Conservation (phyloP, 2,329 filamentous ascomycete genomes). For the Tolypocladium amazonense region DNA sequence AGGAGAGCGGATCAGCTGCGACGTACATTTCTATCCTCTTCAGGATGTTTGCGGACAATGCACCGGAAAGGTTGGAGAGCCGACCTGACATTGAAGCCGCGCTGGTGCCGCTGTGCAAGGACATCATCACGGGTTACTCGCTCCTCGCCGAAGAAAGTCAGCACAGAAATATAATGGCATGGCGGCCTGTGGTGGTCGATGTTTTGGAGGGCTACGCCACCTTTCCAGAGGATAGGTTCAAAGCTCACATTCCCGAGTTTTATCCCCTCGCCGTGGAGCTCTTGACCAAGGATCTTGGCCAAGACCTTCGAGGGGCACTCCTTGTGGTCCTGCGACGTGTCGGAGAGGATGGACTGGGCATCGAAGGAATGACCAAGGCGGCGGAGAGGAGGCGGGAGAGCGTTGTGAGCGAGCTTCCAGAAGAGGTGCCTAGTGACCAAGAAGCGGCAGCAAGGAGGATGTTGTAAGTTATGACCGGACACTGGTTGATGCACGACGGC, state of each 20-base stretch:
- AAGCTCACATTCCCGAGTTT: conserved; percentile 68
- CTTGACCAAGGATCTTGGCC: conserved; percentile 67
- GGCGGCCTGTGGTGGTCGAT: conserved; percentile 93
- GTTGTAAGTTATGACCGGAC: conserved; percentile 13
- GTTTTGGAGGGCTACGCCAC: conserved; percentile 86
- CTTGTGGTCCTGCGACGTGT: conserved; percentile 70
- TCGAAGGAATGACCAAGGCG: conserved; percentile 34
- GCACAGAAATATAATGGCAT: conserved; percentile 92
- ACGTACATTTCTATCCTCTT: conserved; percentile 95
- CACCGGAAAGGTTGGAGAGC: conserved; percentile 69
- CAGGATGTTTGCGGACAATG: conserved; percentile 90
- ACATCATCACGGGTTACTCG: conserved; percentile 82
- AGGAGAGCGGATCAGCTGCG: conserved; percentile 84
- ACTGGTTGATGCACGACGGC: conserved; percentile 9
- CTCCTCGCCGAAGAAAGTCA: conserved; percentile 90
- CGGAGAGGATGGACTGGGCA: conserved; percentile 62
- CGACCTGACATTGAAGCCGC: conserved; percentile 81
- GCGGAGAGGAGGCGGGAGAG: conserved; percentile 28
- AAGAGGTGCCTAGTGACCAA: conserved; percentile 14
- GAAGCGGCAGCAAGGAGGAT: conserved; percentile 25
- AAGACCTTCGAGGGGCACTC: conserved; percentile 68
- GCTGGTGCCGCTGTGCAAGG: conserved; percentile 85
- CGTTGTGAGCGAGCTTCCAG: conserved; percentile 22
- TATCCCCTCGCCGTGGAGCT: conserved; percentile 80
- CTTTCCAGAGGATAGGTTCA: conserved; percentile 73